Conservation (phyloP, 768 basidiomycete genomes). For the Mycena indigotica region DNA sequence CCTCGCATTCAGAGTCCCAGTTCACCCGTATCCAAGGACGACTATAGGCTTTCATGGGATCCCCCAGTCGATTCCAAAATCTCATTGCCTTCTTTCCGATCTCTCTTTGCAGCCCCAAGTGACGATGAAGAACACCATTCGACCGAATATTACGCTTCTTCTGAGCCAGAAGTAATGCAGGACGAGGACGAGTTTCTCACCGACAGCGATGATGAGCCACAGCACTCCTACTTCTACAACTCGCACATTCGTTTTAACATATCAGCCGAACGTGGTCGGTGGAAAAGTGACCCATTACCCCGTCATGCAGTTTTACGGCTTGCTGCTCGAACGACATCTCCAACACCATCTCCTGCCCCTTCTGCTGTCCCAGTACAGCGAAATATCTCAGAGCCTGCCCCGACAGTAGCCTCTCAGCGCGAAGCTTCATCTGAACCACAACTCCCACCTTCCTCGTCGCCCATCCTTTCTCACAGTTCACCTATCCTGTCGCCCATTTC, state of each 20-base stretch:
- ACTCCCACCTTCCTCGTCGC: conserved; percentile 23
- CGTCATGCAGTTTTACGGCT: conserved; percentile 31
- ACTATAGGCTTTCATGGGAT: conserved; percentile 20
- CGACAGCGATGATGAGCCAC: conserved; percentile 24
- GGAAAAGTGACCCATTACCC: conserved; percentile 54
- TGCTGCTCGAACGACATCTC: conserved; percentile 37
- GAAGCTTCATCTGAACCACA: conserved; percentile 21
- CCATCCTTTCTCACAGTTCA: conserved; percentile 42
- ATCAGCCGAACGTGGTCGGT: conserved; percentile 62
- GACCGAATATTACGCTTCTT: conserved; percentile 38
- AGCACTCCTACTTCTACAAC: conserved; percentile 19
- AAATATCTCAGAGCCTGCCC: conserved; percentile 43
- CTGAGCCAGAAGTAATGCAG: conserved; percentile 38
- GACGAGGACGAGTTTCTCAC: conserved; percentile 31
- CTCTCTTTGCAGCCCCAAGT: conserved; percentile 22
- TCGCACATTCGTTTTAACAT: conserved; percentile 49
- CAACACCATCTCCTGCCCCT: conserved; percentile 31
- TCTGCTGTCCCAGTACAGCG: conserved; percentile 25
- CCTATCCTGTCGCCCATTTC: conserved; percentile 48
- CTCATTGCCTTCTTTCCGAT: conserved; percentile 32
- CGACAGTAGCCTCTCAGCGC: conserved; percentile 20
- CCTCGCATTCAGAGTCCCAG: conserved; percentile 17
- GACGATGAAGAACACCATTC: conserved; percentile 30
- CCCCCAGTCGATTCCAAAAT: conserved; percentile 21
- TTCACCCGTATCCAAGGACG: conserved; percentile 8